These are phyloP conservation scores for Taphrina pruni DNA, from an alignment of 1,139 yeast species.

Conservation along the genomic window DNA sequence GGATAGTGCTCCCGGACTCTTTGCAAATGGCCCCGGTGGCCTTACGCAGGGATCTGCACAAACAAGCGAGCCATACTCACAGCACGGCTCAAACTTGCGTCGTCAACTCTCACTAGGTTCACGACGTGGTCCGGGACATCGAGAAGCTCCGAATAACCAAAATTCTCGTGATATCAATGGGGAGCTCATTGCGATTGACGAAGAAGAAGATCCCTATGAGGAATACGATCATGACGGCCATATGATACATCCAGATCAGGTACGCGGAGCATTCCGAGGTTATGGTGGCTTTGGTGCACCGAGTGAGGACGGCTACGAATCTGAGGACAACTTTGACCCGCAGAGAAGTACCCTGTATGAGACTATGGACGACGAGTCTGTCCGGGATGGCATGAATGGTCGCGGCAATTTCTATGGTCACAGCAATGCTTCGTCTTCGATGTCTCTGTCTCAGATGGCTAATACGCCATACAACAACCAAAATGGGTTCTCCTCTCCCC, in stretches of 20 bases:
- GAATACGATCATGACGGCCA: conserved; percentile 39
- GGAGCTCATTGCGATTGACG: conserved; percentile 39
- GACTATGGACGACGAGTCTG: conserved; percentile 38
- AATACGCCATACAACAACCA: conserved; percentile 25
- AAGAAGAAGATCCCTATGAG: conserved; percentile 36
- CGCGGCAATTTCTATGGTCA: conserved; percentile 36
- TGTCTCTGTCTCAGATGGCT: conserved; percentile 39
- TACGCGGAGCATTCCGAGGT: conserved; percentile 39
- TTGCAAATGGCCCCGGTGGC: background rate
- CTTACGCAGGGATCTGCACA: conserved; percentile 13
- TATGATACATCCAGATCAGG: conserved; percentile 37
- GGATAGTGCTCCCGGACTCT: conserved; percentile 18
- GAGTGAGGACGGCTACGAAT: conserved; percentile 39
- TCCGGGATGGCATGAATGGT: conserved; percentile 23
- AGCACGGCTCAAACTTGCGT: conserved; percentile 26
- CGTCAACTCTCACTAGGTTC: conserved; percentile 42
- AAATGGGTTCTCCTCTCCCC: conserved; percentile 31
- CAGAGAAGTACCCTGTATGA: conserved; percentile 38
- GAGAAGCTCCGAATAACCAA: background rate
- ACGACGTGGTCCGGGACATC: conserved; percentile 43
- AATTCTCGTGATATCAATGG: conserved; percentile 34
- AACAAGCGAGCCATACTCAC: conserved; percentile 3
- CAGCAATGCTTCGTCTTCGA: conserved; percentile 37
- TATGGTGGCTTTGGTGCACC: conserved; percentile 40
- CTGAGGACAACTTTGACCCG: conserved; percentile 39